Evolutionary conservation across 2,329 filamentous ascomycete genomes (phyloP), one percentile per base, ranked within the genome.

Genomic region (Colletotrichum echinochloae): DNA sequence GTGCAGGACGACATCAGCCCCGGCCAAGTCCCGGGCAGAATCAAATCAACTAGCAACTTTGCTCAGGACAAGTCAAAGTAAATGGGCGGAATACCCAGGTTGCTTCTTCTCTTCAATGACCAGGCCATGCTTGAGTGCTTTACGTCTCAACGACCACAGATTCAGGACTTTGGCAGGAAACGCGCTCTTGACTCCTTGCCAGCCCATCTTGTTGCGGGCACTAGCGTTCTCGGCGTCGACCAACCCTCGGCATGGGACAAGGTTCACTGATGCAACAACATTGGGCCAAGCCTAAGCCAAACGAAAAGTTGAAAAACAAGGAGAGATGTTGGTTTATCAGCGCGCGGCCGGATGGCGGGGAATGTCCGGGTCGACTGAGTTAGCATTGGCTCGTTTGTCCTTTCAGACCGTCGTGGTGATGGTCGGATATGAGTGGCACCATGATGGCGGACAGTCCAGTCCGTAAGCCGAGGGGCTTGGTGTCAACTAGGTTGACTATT

Each of bases 181-280:
- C 63, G 76, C 77, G 28, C 75, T 78, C 73, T 80, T 81, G 61
- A 82, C 76, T 35, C 75, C 77, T 73, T 78, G 80, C 80, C 81
- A 82, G 46, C 77, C 77, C 81, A 83, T 83, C 44, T 67, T 78
- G 51, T 41, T 16, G 49, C 37, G 39, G 39, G 16, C 57, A 56
- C 51, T 11, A 26, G 41, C 3, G 18, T 66, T 49, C 55, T 44
- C 62, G 39, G 30, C 26, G 46, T 66, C 56, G 14, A 26, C 48
- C 64, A 56, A 44, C 33, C 28, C 28, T 41, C 51, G 46, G n/a
- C 33, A 28, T 37, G 51, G 18, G 8, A 39, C n/a, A n/a, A 14
- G 41, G 23, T 26, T 52, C 54, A 59, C 35, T 5, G 44, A 30
- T 39, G 41, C 26, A 49, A 20, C 14, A 44, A 20, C 14, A 44